phyloP scores from a whole-genome alignment of 306 rosid species.

The Fagus sylvatica region DNA sequence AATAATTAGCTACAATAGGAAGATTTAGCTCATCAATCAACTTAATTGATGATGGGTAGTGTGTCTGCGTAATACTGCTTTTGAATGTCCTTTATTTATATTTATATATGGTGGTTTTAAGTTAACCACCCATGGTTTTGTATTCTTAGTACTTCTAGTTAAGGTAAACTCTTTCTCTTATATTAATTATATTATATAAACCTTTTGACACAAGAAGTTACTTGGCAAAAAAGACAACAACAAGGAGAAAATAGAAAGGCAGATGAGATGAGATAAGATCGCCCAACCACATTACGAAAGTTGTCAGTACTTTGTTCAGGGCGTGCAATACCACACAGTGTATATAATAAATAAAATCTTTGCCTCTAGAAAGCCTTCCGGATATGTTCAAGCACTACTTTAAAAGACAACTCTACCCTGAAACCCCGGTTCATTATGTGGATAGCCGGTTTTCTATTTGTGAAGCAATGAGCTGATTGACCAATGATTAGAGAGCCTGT shows the following conservation, averaged over 20 bases:
- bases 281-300: background rate
- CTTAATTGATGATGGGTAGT: no score
- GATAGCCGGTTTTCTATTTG: background rate
- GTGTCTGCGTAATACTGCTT: no score
- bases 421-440: no score
- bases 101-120: no score
- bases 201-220: no score
- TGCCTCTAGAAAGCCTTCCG: background rate
- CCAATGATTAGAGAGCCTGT: constrained; percentile 4
- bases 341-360: background rate
- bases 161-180: no score
- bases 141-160: no score
- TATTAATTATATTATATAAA: no score
- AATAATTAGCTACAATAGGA: background rate
- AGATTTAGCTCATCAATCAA: background rate
- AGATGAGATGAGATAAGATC: background rate
- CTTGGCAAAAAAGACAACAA: no score
- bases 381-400: constrained; percentile 1
- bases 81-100: no score
- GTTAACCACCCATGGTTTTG: no score
- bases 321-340: background rate
- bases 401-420: background rate
- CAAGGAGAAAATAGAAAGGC: no score
- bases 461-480: background rate
- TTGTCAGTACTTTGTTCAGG: constrained; percentile 12